Conservation (phyloP, 768 basidiomycete genomes). For the Boletus reticulatus region DNA sequence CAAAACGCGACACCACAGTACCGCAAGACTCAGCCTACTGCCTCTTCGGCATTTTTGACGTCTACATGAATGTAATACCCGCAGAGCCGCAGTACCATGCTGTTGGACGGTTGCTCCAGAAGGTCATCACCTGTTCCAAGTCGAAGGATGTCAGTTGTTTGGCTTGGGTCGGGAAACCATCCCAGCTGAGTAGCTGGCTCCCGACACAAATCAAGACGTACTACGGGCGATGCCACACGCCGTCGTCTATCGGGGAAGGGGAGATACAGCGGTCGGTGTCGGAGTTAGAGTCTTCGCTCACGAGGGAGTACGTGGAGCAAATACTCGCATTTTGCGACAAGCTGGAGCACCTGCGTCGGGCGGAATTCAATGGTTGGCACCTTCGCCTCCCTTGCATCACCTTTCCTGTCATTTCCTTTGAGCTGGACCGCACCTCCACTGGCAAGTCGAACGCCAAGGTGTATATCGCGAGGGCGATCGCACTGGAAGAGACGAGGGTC, state of each 20-base stretch:
- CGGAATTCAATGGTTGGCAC: background rate
- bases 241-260: background rate
- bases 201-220: background rate
- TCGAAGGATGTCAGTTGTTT: conserved; percentile 1
- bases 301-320: background rate
- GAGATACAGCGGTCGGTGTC: background rate
- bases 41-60: conserved; percentile 4
- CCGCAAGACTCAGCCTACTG: conserved; percentile 4
- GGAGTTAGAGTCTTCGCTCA: background rate
- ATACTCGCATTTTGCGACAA: background rate
- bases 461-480: background rate
- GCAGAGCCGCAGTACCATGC: conserved; percentile 1
- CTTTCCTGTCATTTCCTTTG: background rate
- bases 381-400: conserved; percentile 1
- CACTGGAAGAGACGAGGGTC: background rate
- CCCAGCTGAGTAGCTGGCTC: conserved; percentile 1
- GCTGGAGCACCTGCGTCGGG: background rate
- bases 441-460: background rate
- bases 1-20: background rate
- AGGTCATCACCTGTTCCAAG: conserved; percentile 4
- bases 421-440: background rate
- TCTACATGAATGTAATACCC: background rate
- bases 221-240: background rate
- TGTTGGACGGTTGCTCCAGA: conserved; percentile 1
- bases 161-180: conserved; percentile 2